Evolutionary conservation across 1,139 yeast species (phyloP).

Genomic region (Hansenula sp.): DNA sequence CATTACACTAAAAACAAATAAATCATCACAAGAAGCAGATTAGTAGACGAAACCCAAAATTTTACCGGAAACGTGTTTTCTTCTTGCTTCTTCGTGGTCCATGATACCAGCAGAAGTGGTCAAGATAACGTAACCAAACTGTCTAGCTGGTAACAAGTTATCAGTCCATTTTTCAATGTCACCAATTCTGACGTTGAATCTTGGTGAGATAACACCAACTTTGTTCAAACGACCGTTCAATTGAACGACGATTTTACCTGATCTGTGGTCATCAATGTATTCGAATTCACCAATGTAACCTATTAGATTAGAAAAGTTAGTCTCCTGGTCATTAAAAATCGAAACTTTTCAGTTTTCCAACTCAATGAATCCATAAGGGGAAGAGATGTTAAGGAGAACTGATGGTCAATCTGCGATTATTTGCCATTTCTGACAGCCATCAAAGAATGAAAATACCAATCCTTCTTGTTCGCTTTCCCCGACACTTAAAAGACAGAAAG

Average conservation of each 20-base stretch:
- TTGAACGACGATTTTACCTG: conserved; percentile 96
- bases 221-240: conserved; percentile 97
- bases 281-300: conserved; percentile 99
- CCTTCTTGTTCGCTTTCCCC: conserved; percentile 47
- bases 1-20: not conserved
- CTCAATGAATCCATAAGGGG: not conserved
- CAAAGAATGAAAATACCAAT: not conserved
- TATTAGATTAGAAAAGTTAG: conserved; percentile 22
- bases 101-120: conserved; percentile 99
- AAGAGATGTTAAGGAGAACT: not conserved
- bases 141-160: conserved; percentile 97
- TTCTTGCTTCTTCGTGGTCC: conserved; percentile 99
- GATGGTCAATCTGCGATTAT: not conserved
- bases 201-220: conserved; percentile 98
- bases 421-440: not conserved
- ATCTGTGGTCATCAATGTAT: conserved; percentile 98
- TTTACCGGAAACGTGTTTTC: conserved; percentile 99
- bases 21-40: conserved; percentile 8
- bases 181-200: conserved; percentile 90
- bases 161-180: conserved; percentile 98
- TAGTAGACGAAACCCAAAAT: conserved; percentile 95
- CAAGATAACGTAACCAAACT: conserved; percentile 93
- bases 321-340: conserved; percentile 6
- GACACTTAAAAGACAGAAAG: conserved; percentile 97
- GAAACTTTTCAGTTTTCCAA: too few relatives aligned